Evolutionary conservation across 2,329 filamentous ascomycete genomes (phyloP), one percentile per base, ranked within the genome.

Genomic region (Colletotrichum higginsianum): DNA sequence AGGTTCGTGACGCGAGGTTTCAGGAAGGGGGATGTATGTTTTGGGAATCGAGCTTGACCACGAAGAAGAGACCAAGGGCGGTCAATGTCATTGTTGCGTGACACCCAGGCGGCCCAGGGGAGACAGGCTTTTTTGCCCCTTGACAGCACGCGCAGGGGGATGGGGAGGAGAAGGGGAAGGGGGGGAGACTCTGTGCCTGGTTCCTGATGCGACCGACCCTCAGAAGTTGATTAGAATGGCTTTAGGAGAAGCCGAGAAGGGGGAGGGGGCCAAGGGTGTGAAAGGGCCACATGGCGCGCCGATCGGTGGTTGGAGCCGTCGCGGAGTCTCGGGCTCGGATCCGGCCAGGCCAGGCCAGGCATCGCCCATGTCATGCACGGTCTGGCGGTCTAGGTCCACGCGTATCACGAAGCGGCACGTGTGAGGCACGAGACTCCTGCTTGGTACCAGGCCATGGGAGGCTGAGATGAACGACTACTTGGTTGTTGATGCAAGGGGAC

Each of bases 61-160:
- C 15, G 35, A 42, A 47, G 12, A 35, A 46, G 23, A 21, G 61
- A 55, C 38, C 50, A 18, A 46, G 26, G 50, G 50, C 26, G 61
- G 61, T 55, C 49, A 67, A 38, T 46, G 68, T 61, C 68, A 57
- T 57, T 55, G 13, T 30, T 61, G 57, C 67, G 56, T 67, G 50
- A 71, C 52, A 35, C 30, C 30, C 8, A 35, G 30, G 1, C 1
- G 6, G 30, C 7, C 26, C 26, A 8, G 8, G 30, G 8, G 6
- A 30, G 30, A 30, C 30, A 30, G 26, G 12, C 21, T 30, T 15
- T 52, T 30, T 21, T 2, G 30, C 52, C 16, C 26, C 26, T 26
- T 30, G 60, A 52, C 15, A 42, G 23, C 52, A n/a, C 30, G 30
- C 30, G 8, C 7, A 30, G 35, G 55, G 8, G 26, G 26, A 26